These are phyloP conservation scores for Coccomyxa subellipsoidea DNA, from an alignment of 163 green algal species.

Conservation along the genomic window DNA sequence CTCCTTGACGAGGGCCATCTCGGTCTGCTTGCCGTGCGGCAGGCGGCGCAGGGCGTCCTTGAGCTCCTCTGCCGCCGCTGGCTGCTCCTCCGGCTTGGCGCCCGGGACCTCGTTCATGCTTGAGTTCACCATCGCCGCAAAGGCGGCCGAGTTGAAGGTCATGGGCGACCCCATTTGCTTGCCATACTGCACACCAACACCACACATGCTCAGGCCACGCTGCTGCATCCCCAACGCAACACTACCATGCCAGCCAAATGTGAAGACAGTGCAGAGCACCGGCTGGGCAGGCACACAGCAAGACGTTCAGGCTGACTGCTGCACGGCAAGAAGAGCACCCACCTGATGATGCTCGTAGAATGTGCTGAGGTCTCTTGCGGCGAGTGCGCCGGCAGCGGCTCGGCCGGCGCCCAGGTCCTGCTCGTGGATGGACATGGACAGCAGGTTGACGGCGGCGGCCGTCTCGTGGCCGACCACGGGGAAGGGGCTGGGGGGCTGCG, in stretches of 20 bases:
- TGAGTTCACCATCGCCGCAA: background rate
- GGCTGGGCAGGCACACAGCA: no score
- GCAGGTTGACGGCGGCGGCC: slow-evolving; percentile 56
- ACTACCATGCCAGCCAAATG: no score
- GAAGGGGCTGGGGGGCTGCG: slow-evolving; percentile 1
- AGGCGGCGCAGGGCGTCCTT: slow-evolving; percentile 4
- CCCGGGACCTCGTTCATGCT: background rate
- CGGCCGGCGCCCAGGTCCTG: background rate
- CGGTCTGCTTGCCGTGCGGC: slow-evolving; percentile 25
- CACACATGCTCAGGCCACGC: background rate
- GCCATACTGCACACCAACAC: background rate
- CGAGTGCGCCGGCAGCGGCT: background rate
- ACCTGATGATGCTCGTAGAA: background rate
- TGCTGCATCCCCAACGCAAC: no score
- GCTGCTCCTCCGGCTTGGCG: background rate
- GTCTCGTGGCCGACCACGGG: slow-evolving; percentile 31
- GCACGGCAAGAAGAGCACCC: no score
- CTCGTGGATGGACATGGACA: slow-evolving; percentile 44
- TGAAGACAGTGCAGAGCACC: no score
- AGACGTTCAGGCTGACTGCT: no score
- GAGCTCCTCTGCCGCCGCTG: background rate
- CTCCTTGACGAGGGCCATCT: slow-evolving; percentile 33
- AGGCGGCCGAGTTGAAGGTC: background rate
- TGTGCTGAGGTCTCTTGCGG: background rate
- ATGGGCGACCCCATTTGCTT: background rate